Percentiles rank a stretch among this genome's conserved stretches.
Conservation (phyloP, 768 basidiomycete genomes). For the Tulasnella sp. region DNA sequence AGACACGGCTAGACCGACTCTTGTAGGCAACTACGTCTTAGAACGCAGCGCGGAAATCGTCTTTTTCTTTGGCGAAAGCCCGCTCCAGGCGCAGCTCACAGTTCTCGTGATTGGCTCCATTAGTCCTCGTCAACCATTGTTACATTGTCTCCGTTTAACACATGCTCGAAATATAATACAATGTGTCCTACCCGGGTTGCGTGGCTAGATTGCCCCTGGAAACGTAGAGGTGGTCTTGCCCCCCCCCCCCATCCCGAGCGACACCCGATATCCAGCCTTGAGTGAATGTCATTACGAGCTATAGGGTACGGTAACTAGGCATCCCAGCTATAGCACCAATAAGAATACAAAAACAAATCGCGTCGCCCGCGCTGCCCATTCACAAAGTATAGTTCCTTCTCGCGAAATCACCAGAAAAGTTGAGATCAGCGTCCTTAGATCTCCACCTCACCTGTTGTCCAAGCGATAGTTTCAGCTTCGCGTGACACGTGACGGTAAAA, state of each 20-base stretch:
- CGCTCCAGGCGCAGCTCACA: not conserved
- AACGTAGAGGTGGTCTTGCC: too few species aligned
- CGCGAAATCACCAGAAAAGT: not conserved
- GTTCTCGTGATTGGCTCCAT: not conserved
- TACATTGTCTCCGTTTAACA: not conserved
- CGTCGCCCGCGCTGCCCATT: not conserved
- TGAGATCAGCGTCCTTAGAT: not conserved
- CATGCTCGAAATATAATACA: not conserved
- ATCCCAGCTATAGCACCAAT: not conserved
- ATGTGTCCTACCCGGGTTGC: too few species aligned
- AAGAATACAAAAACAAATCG: not conserved
- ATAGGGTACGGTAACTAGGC: not conserved
- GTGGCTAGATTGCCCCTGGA: too few species aligned
- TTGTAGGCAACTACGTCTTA: not conserved
- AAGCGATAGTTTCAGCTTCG: not conserved
- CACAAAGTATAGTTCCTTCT: not conserved
- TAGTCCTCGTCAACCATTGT: not conserved
- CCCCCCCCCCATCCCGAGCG: too few species aligned
- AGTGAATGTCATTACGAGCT: not conserved
- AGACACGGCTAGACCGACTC: not conserved
- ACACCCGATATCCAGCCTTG: not conserved
- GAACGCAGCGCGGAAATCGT: constrained; percentile 3
- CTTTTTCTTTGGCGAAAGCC: not conserved
- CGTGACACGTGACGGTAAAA: not conserved
- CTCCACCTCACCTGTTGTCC: not conserved